Conservation (phyloP, 768 basidiomycete genomes). For the Boletus rubropictus region DNA sequence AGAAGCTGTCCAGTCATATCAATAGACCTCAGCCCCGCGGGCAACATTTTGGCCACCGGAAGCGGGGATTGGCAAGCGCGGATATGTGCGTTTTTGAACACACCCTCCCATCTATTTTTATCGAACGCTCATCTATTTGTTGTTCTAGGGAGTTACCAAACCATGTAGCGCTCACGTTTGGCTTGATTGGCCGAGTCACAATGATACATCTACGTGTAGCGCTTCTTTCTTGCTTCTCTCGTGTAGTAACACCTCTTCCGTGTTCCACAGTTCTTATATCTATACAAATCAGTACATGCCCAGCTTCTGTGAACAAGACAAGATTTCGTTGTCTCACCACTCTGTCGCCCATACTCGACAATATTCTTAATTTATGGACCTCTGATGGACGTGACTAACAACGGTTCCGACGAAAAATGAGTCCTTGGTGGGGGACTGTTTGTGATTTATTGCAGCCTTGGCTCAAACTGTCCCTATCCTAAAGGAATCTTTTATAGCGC, state of each 20-base stretch:
- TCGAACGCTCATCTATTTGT: constrained; percentile 4
- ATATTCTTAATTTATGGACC: no score
- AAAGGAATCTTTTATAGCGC: no score
- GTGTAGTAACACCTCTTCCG: constrained; percentile 18
- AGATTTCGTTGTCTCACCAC: constrained; percentile 5
- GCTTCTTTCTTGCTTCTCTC: constrained; percentile 23
- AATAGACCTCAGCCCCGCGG: constrained; percentile 60
- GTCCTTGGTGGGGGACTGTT: no score
- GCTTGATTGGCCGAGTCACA: constrained; percentile 3
- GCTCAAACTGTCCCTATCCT: background rate
- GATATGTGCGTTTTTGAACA: constrained; percentile 45
- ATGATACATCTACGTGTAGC: constrained; percentile 25
- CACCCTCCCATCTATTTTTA: background rate
- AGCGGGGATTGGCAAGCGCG: constrained; percentile 68
- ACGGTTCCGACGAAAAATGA: no score
- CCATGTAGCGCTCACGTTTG: constrained; percentile 16
- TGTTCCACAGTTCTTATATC: constrained; percentile 18
- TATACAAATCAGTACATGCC: constrained; percentile 15
- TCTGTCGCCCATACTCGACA: constrained; percentile 2
- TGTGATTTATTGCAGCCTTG: background rate
- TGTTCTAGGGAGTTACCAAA: constrained; percentile 28
- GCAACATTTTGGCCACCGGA: constrained; percentile 60
- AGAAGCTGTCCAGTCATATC: constrained; percentile 49
- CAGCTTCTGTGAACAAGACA: constrained; percentile 3
- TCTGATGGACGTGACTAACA: no score